phyloP scores from a whole-genome alignment of 768 basidiomycete species.

The Myochromella boudieri region DNA sequence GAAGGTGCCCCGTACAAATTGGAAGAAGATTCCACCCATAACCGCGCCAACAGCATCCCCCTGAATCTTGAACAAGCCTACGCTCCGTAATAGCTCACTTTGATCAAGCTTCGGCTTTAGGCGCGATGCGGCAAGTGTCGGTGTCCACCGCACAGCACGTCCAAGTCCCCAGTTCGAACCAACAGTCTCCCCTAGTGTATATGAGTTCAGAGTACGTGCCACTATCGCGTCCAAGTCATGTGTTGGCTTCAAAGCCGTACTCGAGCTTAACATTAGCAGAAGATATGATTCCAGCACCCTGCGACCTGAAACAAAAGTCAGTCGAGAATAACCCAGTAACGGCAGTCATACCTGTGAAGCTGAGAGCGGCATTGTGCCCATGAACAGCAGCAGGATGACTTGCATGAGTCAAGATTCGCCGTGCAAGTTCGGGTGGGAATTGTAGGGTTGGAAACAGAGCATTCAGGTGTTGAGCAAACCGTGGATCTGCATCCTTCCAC shows the following conservation, averaged over 20 bases:
- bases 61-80: conserved; percentile 76
- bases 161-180: conserved; percentile 77
- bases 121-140: conserved; percentile 43
- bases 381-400: conserved; percentile 66
- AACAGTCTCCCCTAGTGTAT: conserved; percentile 70
- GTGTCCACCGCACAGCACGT: conserved; percentile 73
- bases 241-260: conserved; percentile 39
- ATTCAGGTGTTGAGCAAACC: conserved; percentile 56
- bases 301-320: conserved; percentile 49
- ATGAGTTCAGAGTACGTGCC: conserved; percentile 62
- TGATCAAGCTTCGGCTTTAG: conserved; percentile 27
- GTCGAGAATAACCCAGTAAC: not conserved
- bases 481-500: conserved; percentile 20
- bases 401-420: conserved; percentile 73
- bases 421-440: conserved; percentile 71
- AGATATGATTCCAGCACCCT: conserved; percentile 77
- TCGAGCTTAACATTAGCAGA: conserved; percentile 66
- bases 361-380: conserved; percentile 72
- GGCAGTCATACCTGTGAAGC: conserved; percentile 64
- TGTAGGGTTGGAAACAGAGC: conserved; percentile 62
- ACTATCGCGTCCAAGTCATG: conserved; percentile 61
- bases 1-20: conserved; percentile 62
- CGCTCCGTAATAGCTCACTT: conserved; percentile 42
- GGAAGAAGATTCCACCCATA: conserved; percentile 74
- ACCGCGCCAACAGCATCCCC: conserved; percentile 77